Evolutionary conservation across 1,284 basidiomycete genomes (phyloP).

Genomic region (Tilletia caries): DNA sequence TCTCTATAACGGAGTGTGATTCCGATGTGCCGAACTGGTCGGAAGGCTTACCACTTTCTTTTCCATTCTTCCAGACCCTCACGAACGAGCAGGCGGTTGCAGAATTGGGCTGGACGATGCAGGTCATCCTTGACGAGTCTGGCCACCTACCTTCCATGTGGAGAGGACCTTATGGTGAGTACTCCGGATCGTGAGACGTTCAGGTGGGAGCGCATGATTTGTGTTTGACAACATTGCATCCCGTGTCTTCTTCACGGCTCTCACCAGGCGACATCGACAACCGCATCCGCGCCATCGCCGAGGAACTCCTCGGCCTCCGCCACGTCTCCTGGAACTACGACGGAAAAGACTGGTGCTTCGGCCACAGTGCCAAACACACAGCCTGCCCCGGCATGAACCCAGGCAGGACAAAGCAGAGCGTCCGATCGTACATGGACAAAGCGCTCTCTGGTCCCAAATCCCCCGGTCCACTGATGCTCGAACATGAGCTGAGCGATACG

Average conservation of each 20-base stretch:
- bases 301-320: constrained; percentile 57
- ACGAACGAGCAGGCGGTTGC: constrained; percentile 85
- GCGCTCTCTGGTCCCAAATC: constrained; percentile 36
- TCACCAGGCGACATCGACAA: constrained; percentile 48
- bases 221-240: too few species aligned
- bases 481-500: constrained; percentile 71
- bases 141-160: constrained; percentile 55
- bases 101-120: constrained; percentile 86
- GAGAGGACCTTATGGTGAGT: constrained; percentile 33
- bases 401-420: constrained; percentile 25
- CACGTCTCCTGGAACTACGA: constrained; percentile 69
- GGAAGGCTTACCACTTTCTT: too few species aligned
- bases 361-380: constrained; percentile 11
- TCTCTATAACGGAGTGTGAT: neutral
- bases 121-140: constrained; percentile 72
- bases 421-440: constrained; percentile 16
- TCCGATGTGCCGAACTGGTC: neutral
- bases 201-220: too few species aligned
- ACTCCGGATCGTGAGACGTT: too few species aligned
- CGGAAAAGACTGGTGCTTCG: constrained; percentile 23
- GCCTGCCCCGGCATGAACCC: constrained; percentile 29
- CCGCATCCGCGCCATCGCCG: constrained; percentile 48
- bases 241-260: too few species aligned
- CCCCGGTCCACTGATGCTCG: constrained; percentile 73
- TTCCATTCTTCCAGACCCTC: constrained; percentile 56